A percentile compares a stretch with the other conserved stretches of the same genome.
phyloP scores from a whole-genome alignment of 768 basidiomycete species.

The Boletus vermiculosoides region DNA sequence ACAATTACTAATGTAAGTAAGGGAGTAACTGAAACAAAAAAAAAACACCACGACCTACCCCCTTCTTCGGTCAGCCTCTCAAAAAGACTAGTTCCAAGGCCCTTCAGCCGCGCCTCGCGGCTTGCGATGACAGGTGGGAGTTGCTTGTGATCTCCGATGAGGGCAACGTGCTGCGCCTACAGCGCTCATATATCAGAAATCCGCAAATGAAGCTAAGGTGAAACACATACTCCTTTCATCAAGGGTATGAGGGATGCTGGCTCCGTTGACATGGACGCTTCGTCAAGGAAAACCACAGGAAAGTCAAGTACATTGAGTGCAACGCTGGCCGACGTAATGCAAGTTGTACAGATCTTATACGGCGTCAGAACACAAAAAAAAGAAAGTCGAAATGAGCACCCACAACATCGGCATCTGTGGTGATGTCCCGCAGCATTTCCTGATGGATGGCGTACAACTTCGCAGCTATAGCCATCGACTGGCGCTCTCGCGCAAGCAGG shows the following conservation, averaged over 20 bases:
- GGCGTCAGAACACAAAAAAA: slow-evolving; percentile 8
- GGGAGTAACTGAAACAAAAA: not conserved
- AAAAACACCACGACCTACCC: slow-evolving; percentile 52
- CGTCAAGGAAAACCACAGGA: slow-evolving; percentile 90
- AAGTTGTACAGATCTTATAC: slow-evolving; percentile 82
- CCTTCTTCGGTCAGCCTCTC: slow-evolving; percentile 85
- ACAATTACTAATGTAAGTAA: slow-evolving; percentile 10
- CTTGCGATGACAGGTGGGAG: slow-evolving; percentile 86
- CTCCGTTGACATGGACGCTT: slow-evolving; percentile 96
- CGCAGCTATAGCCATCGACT: slow-evolving; percentile 34
- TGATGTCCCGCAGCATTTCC: slow-evolving; percentile 61
- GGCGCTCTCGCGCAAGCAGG: slow-evolving; percentile 29
- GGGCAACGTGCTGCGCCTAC: slow-evolving; percentile 76
- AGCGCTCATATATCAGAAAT: slow-evolving; percentile 16
- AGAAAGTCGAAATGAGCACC: slow-evolving; percentile 28
- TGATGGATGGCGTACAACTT: slow-evolving; percentile 57
- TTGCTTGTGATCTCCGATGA: slow-evolving; percentile 98
- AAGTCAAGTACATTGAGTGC: slow-evolving; percentile 77
- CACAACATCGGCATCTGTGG: slow-evolving; percentile 72
- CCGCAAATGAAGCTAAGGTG: slow-evolving; percentile 3
- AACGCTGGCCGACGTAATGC: slow-evolving; percentile 69
- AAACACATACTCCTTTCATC: slow-evolving; percentile 82
- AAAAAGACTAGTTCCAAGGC: slow-evolving; percentile 80
- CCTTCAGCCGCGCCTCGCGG: slow-evolving; percentile 66
- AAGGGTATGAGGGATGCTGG: slow-evolving; percentile 87